Evolutionary conservation across 768 basidiomycete genomes (phyloP).

Genomic region (Tylopilus plumbeoviolaceoides): DNA sequence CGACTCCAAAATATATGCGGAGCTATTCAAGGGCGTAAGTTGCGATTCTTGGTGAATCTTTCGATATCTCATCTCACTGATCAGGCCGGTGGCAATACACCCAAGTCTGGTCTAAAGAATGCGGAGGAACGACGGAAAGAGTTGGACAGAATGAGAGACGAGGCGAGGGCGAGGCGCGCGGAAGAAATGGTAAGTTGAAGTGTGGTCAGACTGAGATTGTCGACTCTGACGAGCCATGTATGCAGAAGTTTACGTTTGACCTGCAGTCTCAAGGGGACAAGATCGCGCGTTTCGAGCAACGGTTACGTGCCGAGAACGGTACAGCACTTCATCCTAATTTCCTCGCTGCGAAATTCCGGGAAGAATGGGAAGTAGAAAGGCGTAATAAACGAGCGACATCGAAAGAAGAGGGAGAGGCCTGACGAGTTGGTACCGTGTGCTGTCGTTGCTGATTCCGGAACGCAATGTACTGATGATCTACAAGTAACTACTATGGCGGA

Average conservation of each 20-base stretch:
- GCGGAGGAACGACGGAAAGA: constrained; percentile 71
- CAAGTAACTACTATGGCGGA: constrained; percentile 7
- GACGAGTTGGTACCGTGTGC: constrained; percentile 23
- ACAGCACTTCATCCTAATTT: constrained; percentile 59
- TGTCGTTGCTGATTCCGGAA: neutral
- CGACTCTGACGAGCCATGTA: constrained; percentile 8
- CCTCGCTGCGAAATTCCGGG: constrained; percentile 54
- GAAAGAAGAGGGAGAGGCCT: constrained; percentile 32
- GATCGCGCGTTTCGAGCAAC: constrained; percentile 60
- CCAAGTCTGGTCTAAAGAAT: constrained; percentile 43
- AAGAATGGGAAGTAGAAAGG: constrained; percentile 43
- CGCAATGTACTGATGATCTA: constrained; percentile 18
- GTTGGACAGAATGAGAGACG: constrained; percentile 65
- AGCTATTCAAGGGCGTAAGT: constrained; percentile 57
- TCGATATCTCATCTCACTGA: neutral
- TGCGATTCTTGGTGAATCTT: neutral
- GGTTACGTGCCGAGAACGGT: constrained; percentile 44
- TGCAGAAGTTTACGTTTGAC: constrained; percentile 49
- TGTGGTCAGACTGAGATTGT: neutral
- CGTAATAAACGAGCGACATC: constrained; percentile 25
- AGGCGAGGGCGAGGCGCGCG: constrained; percentile 53
- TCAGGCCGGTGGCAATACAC: constrained; percentile 42
- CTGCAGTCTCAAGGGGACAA: constrained; percentile 58
- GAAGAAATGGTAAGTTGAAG: constrained; percentile 47
- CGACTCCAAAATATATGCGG: constrained; percentile 58